phyloP scores from a whole-genome alignment of 352 stramenopile species.

The Phytophthora rubi region DNA sequence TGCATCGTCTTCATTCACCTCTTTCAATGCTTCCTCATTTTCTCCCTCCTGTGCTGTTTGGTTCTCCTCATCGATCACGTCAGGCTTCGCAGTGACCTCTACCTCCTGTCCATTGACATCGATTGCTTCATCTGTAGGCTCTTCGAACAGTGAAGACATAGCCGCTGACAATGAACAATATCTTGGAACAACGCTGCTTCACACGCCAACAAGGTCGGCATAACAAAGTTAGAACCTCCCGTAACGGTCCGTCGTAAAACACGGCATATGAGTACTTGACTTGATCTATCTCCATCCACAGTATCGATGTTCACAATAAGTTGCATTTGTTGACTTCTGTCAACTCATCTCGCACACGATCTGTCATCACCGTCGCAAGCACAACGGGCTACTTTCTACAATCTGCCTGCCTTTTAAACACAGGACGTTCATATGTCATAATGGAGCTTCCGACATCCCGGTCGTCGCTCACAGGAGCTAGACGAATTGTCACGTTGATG shows the following conservation, averaged over 20 bases:
- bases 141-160: slow-evolving; percentile 22
- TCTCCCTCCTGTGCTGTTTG: not conserved
- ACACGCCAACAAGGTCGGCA: not conserved
- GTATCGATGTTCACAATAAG: slow-evolving; percentile 36
- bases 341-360: slow-evolving; percentile 21
- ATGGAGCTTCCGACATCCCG: not conserved
- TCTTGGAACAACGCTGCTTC: slow-evolving; percentile 7
- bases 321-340: slow-evolving; percentile 41
- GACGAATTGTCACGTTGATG: slow-evolving; percentile 26
- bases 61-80: not conserved
- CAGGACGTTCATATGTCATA: slow-evolving; percentile 15
- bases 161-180: slow-evolving; percentile 4
- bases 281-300: not conserved
- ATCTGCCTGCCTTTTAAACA: slow-evolving; percentile 25
- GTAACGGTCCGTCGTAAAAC: slow-evolving; percentile 22
- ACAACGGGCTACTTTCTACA: slow-evolving; percentile 35
- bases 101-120: not conserved
- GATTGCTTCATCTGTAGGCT: slow-evolving; percentile 7
- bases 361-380: slow-evolving; percentile 7
- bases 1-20: not conserved
- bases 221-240: slow-evolving; percentile 12
- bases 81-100: not conserved
- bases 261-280: not conserved
- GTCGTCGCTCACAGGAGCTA: slow-evolving; percentile 2
- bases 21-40: not conserved